Percentiles rank a stretch among this genome's conserved stretches.
Conservation (phyloP, 1,284 basidiomycete genomes). For the Tremellales sp. region DNA sequence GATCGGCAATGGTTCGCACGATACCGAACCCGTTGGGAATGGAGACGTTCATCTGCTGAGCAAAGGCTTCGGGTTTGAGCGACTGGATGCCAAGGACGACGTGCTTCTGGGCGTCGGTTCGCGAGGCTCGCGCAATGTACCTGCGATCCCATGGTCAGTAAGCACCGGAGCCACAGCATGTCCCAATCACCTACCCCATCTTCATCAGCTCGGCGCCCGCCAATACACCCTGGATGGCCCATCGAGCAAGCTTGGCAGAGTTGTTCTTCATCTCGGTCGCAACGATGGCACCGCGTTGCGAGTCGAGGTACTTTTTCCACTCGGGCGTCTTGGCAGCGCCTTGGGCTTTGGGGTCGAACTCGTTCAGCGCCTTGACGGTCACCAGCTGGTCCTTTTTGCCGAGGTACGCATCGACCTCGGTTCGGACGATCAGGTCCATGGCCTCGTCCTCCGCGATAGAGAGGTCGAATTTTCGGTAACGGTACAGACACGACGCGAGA, state of each 20-base stretch:
- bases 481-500: constrained; percentile 90
- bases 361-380: constrained; percentile 93
- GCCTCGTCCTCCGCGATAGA: constrained; percentile 82
- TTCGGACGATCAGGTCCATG: constrained; percentile 85
- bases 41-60: constrained; percentile 91
- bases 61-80: constrained; percentile 91
- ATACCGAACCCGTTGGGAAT: constrained; percentile 98
- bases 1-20: constrained; percentile 85
- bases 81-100: constrained; percentile 93
- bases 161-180: neutral
- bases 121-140: constrained; percentile 84
- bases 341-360: constrained; percentile 88
- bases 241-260: constrained; percentile 94
- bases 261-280: constrained; percentile 99
- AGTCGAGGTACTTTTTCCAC: constrained; percentile 94
- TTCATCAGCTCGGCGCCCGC: constrained; percentile 97
- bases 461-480: constrained; percentile 94
- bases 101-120: constrained; percentile 92
- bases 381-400: constrained; percentile 60
- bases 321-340: constrained; percentile 74
- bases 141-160: constrained; percentile 12
- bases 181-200: constrained; percentile 65
- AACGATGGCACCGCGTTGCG: constrained; percentile 94
- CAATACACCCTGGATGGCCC: constrained; percentile 92
- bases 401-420: constrained; percentile 90